Conservation (phyloP, 805 yeast species). For the Lachancea cidri region DNA sequence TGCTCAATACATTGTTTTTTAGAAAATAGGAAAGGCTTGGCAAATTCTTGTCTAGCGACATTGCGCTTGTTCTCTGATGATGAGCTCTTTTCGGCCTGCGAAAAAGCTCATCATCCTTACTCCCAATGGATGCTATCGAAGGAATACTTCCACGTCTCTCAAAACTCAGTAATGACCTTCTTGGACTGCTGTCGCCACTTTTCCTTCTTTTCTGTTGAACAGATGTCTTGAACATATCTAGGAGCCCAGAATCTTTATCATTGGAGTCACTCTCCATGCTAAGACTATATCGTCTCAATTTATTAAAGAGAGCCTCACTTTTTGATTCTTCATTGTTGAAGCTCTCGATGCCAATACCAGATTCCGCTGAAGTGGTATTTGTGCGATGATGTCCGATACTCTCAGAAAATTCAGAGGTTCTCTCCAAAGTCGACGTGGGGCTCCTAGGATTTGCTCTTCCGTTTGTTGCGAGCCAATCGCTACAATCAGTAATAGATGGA, state of each 20-base stretch:
- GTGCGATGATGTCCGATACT: no score
- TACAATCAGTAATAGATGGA: background rate
- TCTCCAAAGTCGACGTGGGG: no score
- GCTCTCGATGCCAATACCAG: no score
- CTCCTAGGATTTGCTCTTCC: no score
- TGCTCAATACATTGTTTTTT: no score
- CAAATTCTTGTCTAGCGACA: background rate
- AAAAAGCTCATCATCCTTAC: background rate
- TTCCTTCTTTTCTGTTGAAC: background rate
- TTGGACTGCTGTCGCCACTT: background rate
- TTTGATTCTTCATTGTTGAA: slow-evolving; percentile 11
- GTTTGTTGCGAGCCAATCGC: no score
- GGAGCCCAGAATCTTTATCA: background rate
- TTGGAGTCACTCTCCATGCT: background rate
- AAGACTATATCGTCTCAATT: slow-evolving; percentile 2
- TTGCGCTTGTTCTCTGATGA: background rate
- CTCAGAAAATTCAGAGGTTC: no score
- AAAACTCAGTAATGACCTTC: background rate
- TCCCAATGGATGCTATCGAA: background rate
- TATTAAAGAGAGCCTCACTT: slow-evolving; percentile 12
- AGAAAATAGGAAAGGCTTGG: no score
- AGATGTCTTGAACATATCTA: background rate
- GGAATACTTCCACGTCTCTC: background rate
- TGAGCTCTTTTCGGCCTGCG: background rate
- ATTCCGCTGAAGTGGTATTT: no score